Base-by-base conservation (phyloP, 192 early-diverging fungal species). In the Dissophora ornata region DNA sequence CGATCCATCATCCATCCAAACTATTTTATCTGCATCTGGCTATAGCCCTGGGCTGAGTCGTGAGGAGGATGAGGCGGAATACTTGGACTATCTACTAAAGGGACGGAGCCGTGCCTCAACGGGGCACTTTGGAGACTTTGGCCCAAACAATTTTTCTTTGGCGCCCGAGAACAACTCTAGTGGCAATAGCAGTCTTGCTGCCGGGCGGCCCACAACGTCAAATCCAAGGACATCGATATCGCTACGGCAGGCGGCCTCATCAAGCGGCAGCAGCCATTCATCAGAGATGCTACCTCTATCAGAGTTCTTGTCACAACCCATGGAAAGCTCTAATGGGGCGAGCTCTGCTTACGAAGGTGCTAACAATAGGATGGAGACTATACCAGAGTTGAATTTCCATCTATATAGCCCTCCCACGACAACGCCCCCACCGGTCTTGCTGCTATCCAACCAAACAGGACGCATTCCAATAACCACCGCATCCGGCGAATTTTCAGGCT, bases 201-300 rank as follows among this genome's bases (percentile, higher is more conserved):
- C 22, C 0, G 55, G 57, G 18, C 22, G 44, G n/a, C 44, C 3
- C 28, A 46, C 55, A 22, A 46, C 34, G 25, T 61, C 46, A 49
- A 61, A 36, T 22, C 33, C 44, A 18, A 61, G 46, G 26, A 36
- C 6, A 3, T 49, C 58, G 21, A 33, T 28, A 36, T 10, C 58
- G 8, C 28, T 32, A 19, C 9, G n/a, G 11, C 25, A 40, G 8
- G 1, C 58, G 18, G 22, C 11, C 29, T 46, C 42, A 11, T 16
- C 57, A 13, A n/a, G n/a, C 3, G 32, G n/a, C 19, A 33, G 4
- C 9, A 49, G 58, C 18, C 4, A 36, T 49, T 61, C 42, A 13
- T 55, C 60, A 53, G 69, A 71, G 34, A 49, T 71, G 53, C 30
- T 71, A 15, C 69, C 59, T 9, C 69, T 71, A n/a, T 62, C 69